Conservation (phyloP, 306 rosid genomes). For the Lathyrus tuberosus region DNA sequence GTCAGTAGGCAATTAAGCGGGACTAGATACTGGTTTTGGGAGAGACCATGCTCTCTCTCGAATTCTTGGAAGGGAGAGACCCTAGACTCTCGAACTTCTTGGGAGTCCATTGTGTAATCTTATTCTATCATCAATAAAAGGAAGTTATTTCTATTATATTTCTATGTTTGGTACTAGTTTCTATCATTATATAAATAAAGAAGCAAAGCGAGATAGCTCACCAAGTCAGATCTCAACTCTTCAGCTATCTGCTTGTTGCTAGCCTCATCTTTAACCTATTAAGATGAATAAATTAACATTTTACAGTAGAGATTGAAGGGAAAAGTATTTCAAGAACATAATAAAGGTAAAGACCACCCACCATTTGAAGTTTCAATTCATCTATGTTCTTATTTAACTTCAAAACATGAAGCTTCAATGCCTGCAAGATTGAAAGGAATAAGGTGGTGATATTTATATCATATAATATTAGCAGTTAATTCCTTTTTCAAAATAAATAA, state of each 20-base stretch:
- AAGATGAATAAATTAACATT: conserved; percentile 27
- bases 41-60: too few species aligned
- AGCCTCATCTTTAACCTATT: conserved; percentile 62
- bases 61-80: too few species aligned
- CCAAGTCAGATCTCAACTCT: conserved; percentile 48
- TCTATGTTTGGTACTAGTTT: too few species aligned
- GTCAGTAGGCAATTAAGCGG: too few species aligned
- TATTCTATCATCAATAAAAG: too few species aligned
- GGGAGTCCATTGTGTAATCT: too few species aligned
- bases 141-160: too few species aligned
- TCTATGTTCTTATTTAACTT: conserved; percentile 67
- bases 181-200: conserved; percentile 30
- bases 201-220: conserved; percentile 47
- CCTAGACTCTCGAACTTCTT: too few species aligned
- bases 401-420: conserved; percentile 93
- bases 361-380: conserved; percentile 72
- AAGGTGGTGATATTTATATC: conserved; percentile 33
- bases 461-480: conserved; percentile 16
- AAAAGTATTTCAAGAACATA: conserved; percentile 31
- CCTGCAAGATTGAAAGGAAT: conserved; percentile 58
- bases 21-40: too few species aligned
- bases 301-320: conserved; percentile 34
- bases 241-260: conserved; percentile 43
- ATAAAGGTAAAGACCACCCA: conserved; percentile 46
- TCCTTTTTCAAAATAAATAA: conserved; percentile 11